Base-by-base conservation (phyloP, 768 basidiomycete genomes). In the Termitomyces sp. region DNA sequence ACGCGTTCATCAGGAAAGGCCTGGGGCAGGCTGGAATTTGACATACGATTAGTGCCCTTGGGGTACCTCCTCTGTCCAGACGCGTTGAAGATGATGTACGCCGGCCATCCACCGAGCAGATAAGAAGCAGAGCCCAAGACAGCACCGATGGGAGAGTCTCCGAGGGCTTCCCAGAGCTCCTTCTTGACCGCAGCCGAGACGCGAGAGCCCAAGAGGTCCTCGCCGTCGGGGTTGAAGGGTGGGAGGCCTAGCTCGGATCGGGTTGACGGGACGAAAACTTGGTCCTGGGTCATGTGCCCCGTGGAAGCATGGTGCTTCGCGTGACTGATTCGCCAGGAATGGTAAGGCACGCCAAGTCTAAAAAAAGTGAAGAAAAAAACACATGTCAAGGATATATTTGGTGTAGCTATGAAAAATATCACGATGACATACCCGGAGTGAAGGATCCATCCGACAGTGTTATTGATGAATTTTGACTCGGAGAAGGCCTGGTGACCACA, bases 401-500 rank as follows among this genome's bases (percentile, higher is more conserved):
- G 37, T 34, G n/a, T 9, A 9, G 28, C 28, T 15, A 52, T 14
- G 21, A 51, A 56, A 41, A 14, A n/a, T 5, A 10, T 6, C 11
- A 35, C 2, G 19, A 40, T 24, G 37, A 67, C 87, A 59, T 66
- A 92, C 91, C 80, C 82, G 44, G 93, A 96, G 71, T 98, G 96
- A 32, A 98, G 77, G 57, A 96, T 66, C 88, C 90, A 96, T 11
- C 96, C 96, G 54, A 94, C 90, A 44, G 83, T 71, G 78, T 98
- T 91, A 78, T 98, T 98, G 71, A 97, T 79, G 30, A 76, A 68
- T 76, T 95, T 96, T 51, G 87, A 94, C 61, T 93, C 86, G 1
- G 94, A 98, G 77, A 93, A 99, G 0, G 91, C 90, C 70, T 96
- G 93, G 70, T 99, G 96, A 30, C 96, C 96, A 63, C 92, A 94